Base-by-base conservation (phyloP, 352 stramenopile genomes). In the Pythium chondricola region DNA sequence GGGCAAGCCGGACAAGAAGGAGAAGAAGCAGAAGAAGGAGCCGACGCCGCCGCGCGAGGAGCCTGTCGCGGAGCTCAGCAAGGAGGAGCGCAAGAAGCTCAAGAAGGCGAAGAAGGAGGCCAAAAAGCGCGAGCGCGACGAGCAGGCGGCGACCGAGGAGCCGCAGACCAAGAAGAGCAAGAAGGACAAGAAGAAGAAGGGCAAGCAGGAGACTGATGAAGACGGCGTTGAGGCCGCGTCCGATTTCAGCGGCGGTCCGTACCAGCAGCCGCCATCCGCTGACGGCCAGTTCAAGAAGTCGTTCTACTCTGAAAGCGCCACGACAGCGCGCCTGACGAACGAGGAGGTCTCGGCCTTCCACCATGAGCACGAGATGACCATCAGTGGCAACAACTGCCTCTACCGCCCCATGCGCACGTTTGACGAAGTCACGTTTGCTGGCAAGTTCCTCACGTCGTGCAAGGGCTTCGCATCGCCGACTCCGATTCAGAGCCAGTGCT, bases 401-500 rank as follows among this genome's bases (percentile, higher is more conserved):
- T 95, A 97, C 78, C 87, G 82, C 17, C 79, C 72, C 6, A 66
- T 83, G 31, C 83, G 83, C 48, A 69, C 69, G 38, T 92, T 89
- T 38, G 52, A 65, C 13, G 69, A 94, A 75, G 57, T 83, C 41
- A 71, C 63, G 52, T 88, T 87, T 63, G 63, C 83, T 72, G 55
- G 78, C 75, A 73, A 86, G 74, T 70, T 97, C 80, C 80, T 98
- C 77, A 90, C 71, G 68, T 74, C 58, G 69, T 90, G 72, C 35
- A 65, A 94, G 55, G 79, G 75, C 18, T 99, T 98, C 62, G 60
- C 69, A 43, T 85, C 77, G 65, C 95, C 96, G 27, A 98, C 90
- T 52, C 94, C 95, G n/a, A 98, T 99, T 70, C 96, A 99, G 74
- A 95, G 90, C 31, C 89, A 98, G 64, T 98, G 95, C 61, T 99